Evolutionary conservation across 345 rosid genomes (phyloP), one percentile per base, ranked within the genome.

Genomic region (Iberis pinnata): DNA sequence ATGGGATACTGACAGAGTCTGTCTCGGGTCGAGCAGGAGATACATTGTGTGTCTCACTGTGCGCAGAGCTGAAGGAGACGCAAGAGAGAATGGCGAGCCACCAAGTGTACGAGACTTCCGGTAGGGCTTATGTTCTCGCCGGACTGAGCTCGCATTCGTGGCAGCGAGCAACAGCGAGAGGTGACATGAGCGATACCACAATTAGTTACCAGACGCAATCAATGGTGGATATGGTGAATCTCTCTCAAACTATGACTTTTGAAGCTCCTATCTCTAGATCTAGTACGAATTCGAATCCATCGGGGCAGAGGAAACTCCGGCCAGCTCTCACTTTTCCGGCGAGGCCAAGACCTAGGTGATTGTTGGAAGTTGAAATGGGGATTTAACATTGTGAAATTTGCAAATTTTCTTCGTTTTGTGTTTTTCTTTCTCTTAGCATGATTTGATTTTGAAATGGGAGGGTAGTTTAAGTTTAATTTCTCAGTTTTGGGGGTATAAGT

Each of bases 91-190:
- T 88, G 97, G 83, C 85, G 20, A 88, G 76, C 62, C 84, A 92
- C 18, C 81, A 72, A 3, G 71, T 83, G 2, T 93, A 93, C 6
- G 97, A 88, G 72, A 55, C 80, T 46, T 80, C 95, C 0, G 99
- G 99, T 18, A 78, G 99, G 60, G 97, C 97, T 26, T 92, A 92
- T 18, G 82, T 92, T 27, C 81, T 92, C 4, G 87, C 97, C 0
- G 97, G 99, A 33, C 71, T 92, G 58, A 88, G 99, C 76, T 92
- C 99, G 12, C 99, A 92, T 39, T 85, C 94, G 8, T 88, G 99
- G 97, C 99, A 92, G 78, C 80, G 97, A 63, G 97, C 99, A 12
- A 92, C 97, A 0, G 81, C 95, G 0, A 75, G 99, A 56, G 98
- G 99, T 5, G 95, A 88, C 64, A 81, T 94, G 57, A 85, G 78